phyloP scores from a whole-genome alignment of 768 basidiomycete species.

The Russula sp. region DNA sequence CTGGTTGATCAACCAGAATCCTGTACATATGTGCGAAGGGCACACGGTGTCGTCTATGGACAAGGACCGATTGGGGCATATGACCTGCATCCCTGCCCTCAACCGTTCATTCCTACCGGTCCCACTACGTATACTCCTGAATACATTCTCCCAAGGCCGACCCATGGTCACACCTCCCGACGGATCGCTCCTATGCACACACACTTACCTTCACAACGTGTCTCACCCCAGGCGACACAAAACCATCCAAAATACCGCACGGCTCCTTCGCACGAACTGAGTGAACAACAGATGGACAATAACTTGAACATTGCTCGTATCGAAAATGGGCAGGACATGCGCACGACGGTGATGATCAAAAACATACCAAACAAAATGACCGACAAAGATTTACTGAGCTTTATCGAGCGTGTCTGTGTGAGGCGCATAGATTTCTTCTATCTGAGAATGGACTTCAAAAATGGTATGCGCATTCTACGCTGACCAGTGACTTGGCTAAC shows the following conservation, averaged over 20 bases:
- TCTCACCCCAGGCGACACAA: slow-evolving; percentile 23
- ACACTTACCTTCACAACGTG: slow-evolving; percentile 17
- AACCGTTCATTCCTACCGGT: slow-evolving; percentile 18
- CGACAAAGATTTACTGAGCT: slow-evolving; percentile 60
- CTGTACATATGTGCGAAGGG: background rate
- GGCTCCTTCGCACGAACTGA: slow-evolving; percentile 7
- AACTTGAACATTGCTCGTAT: slow-evolving; percentile 63
- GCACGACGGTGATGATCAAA: slow-evolving; percentile 86
- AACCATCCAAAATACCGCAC: slow-evolving; percentile 7
- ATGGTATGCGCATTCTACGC: slow-evolving; percentile 40
- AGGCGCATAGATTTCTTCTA: slow-evolving; percentile 81
- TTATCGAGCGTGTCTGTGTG: slow-evolving; percentile 66
- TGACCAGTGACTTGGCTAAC: background rate
- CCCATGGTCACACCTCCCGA: slow-evolving; percentile 9
- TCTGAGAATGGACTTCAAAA: slow-evolving; percentile 78
- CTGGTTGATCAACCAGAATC: background rate
- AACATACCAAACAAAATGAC: slow-evolving; percentile 93
- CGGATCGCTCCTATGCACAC: slow-evolving; percentile 5
- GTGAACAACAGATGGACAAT: slow-evolving; percentile 37
- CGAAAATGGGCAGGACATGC: slow-evolving; percentile 68
- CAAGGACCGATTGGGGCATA: slow-evolving; percentile 2
- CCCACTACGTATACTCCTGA: slow-evolving; percentile 13
- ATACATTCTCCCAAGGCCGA: slow-evolving; percentile 14
- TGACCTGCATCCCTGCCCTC: slow-evolving; percentile 4
- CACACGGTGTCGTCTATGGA: background rate